These are phyloP conservation scores for Quercus variabilis DNA, from an alignment of 306 rosid genomes.

Conservation along the genomic window DNA sequence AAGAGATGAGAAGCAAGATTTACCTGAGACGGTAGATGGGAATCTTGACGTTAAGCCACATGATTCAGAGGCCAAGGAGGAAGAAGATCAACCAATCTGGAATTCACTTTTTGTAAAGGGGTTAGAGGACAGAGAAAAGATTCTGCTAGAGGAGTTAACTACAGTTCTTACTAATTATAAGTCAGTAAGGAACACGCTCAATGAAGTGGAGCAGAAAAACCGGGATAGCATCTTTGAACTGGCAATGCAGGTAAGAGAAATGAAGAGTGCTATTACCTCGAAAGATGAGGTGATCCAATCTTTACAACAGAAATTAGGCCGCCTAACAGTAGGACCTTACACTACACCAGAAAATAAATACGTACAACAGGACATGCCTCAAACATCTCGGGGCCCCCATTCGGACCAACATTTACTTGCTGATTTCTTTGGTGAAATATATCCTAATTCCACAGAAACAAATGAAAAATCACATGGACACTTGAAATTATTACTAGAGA, in stretches of 20 bases:
- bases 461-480: constrained; percentile 10
- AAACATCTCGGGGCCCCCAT: constrained; percentile 17
- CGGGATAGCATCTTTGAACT: constrained; percentile 58
- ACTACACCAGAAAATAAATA: constrained; percentile 42
- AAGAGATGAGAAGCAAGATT: constrained; percentile 21
- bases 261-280: constrained; percentile 44
- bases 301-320: constrained; percentile 41
- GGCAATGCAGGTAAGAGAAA: constrained; percentile 63
- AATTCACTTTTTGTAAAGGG: constrained; percentile 56
- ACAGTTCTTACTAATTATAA: constrained; percentile 67
- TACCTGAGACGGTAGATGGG: constrained; percentile 20
- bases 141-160: constrained; percentile 64
- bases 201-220: constrained; percentile 60
- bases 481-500: neutral
- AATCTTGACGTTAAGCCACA: constrained; percentile 28
- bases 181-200: constrained; percentile 58
- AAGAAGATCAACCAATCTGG: constrained; percentile 54
- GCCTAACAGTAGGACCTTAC: constrained; percentile 34
- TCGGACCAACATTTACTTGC: constrained; percentile 13
- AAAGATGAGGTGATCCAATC: constrained; percentile 63
- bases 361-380: constrained; percentile 36
- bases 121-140: constrained; percentile 69
- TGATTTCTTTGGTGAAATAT: constrained; percentile 21
- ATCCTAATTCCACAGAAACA: constrained; percentile 8
- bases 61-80: constrained; percentile 31